These are phyloP conservation scores for Aspergillus cristatus DNA, from an alignment of 495 filamentous ascomycete genomes.

Conservation along the genomic window DNA sequence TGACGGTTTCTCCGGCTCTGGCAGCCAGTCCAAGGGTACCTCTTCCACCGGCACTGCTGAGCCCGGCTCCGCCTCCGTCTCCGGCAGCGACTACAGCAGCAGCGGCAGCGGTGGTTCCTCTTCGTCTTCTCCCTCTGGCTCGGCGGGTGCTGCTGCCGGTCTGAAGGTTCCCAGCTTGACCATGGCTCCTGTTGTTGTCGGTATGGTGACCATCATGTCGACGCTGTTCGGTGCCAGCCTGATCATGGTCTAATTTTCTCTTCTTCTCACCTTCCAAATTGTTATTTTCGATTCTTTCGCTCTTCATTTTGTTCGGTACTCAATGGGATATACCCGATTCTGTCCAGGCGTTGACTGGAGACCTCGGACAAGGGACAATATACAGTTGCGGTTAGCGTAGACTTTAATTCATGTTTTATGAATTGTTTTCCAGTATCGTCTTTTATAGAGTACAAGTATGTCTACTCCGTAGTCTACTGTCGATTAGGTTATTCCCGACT, in stretches of 20 bases:
- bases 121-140: constrained; percentile 27
- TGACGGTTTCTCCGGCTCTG: constrained; percentile 59
- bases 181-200: constrained; percentile 45
- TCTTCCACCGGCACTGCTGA: constrained; percentile 51
- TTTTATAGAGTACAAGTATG: too few relatives aligned
- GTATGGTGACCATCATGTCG: constrained; percentile 45
- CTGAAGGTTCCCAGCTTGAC: constrained; percentile 37
- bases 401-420: too few relatives aligned
- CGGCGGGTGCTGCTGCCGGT: constrained; percentile 35
- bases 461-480: too few relatives aligned
- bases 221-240: constrained; percentile 57
- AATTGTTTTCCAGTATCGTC: too few relatives aligned
- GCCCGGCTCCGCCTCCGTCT: constrained; percentile 50
- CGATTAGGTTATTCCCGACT: too few relatives aligned
- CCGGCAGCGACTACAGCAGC: constrained; percentile 16
- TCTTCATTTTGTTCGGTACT: constrained; percentile 16
- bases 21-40: constrained; percentile 61
- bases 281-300: constrained; percentile 7
- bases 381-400: not conserved
- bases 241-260: constrained; percentile 25
- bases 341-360: not conserved
- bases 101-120: constrained; percentile 10
- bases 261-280: constrained; percentile 3
- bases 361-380: too few relatives aligned
- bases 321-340: not conserved